Evolutionary conservation across 345 rosid species (phyloP).

Genomic region (Populus davidiana): DNA sequence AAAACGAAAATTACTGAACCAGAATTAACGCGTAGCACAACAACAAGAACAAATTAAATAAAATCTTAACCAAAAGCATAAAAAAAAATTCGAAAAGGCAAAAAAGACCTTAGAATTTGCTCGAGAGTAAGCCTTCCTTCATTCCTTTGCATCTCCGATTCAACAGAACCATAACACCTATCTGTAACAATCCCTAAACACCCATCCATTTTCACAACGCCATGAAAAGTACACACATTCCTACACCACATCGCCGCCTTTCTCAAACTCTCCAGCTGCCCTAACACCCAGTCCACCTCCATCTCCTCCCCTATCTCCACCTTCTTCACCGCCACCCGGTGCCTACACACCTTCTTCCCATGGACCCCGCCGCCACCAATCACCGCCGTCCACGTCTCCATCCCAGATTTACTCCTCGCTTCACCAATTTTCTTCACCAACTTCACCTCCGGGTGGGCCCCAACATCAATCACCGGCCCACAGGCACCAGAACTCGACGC

Average conservation of each 20-base stretch:
- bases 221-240: slow-evolving; percentile 90
- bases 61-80: not conserved
- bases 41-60: too few species aligned
- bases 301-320: slow-evolving; percentile 60
- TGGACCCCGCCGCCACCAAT: slow-evolving; percentile 44
- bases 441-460: slow-evolving; percentile 66
- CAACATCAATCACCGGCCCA: slow-evolving; percentile 75
- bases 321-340: slow-evolving; percentile 71
- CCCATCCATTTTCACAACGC: slow-evolving; percentile 60
- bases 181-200: slow-evolving; percentile 72
- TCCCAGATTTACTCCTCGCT: slow-evolving; percentile 52
- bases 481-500: slow-evolving; percentile 66
- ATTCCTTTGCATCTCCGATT: slow-evolving; percentile 81
- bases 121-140: slow-evolving; percentile 96
- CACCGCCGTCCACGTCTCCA: slow-evolving; percentile 75
- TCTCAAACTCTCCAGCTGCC: slow-evolving; percentile 66
- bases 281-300: slow-evolving; percentile 78
- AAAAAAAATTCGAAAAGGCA: not conserved
- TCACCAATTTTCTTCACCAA: slow-evolving; percentile 61
- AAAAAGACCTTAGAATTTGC: slow-evolving; percentile 78
- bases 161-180: slow-evolving; percentile 78
- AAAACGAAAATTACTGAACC: too few species aligned
- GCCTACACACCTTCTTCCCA: slow-evolving; percentile 50
- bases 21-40: too few species aligned
- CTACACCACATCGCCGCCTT: slow-evolving; percentile 90